These are phyloP conservation scores for Tripterygium wilfordii DNA, from an alignment of 177 flowering plant genomes.

Conservation along the genomic window DNA sequence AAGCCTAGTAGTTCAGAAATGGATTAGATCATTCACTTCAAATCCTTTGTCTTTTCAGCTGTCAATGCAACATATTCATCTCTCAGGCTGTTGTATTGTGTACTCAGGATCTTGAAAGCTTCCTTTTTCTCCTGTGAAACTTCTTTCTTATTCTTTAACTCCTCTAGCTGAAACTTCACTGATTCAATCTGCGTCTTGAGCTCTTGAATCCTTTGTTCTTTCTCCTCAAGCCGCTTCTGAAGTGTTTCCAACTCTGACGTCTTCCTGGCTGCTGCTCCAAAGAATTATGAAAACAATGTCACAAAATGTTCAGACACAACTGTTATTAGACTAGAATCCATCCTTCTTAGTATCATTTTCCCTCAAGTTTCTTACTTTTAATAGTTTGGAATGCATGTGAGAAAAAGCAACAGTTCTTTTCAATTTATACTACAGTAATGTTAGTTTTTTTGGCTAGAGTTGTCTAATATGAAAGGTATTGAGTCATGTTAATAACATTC, in stretches of 20 bases:
- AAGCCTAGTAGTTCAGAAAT: not conserved
- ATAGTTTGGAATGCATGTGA: too few species aligned
- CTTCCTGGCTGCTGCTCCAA: not conserved
- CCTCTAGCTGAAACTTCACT: constrained; percentile 12
- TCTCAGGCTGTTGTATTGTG: constrained; percentile 13
- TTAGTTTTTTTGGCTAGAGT: too few species aligned
- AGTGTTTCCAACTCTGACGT: constrained; percentile 16
- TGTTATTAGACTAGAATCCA: not conserved
- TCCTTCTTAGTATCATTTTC: not conserved
- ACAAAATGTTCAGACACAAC: not conserved
- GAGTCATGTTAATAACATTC: too few species aligned
- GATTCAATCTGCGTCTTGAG: constrained; percentile 17
- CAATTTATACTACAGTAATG: too few species aligned
- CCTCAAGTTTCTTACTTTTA: not conserved
- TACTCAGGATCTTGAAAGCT: constrained; percentile 9
- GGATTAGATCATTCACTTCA: not conserved
- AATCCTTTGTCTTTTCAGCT: constrained; percentile 6
- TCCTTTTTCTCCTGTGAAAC: constrained; percentile 10
- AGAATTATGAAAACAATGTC: not conserved
- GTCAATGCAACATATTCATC: constrained; percentile 19
- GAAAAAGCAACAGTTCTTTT: too few species aligned
- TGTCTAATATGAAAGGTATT: too few species aligned
- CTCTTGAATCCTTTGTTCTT: constrained; percentile 13
- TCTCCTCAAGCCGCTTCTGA: constrained; percentile 16
- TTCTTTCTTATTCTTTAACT: constrained; percentile 6